Conservation (phyloP, 2,329 filamentous ascomycete genomes). For the Colletotrichum sp. region DNA sequence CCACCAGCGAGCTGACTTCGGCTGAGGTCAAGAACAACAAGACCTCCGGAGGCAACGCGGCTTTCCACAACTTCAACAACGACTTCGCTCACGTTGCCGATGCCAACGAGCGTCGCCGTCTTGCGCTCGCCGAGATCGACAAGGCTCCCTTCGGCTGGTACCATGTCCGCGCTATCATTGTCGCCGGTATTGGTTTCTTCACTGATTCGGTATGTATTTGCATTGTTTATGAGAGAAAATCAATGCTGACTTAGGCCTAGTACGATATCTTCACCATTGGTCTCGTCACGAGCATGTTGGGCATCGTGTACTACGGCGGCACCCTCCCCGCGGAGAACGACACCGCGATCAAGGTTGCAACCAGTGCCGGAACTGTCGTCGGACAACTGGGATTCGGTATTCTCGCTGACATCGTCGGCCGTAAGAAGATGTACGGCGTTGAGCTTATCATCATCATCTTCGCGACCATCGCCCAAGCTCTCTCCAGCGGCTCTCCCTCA, state of each 20-base stretch:
- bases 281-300: slow-evolving; percentile 76
- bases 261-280: slow-evolving; percentile 85
- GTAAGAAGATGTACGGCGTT: slow-evolving; percentile 75
- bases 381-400: slow-evolving; percentile 83
- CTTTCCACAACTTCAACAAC: slow-evolving; percentile 81
- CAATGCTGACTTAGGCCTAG: background rate
- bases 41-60: slow-evolving; percentile 70
- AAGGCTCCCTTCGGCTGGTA: slow-evolving; percentile 86
- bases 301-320: slow-evolving; percentile 75
- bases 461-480: slow-evolving; percentile 74
- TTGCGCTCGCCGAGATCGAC: slow-evolving; percentile 83
- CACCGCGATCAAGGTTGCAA: slow-evolving; percentile 85
- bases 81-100: slow-evolving; percentile 70
- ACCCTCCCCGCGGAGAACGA: slow-evolving; percentile 71
- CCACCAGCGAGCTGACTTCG: background rate
- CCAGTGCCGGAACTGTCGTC: slow-evolving; percentile 81
- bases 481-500: slow-evolving; percentile 66
- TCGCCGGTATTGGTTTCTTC: slow-evolving; percentile 88
- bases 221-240: background rate
- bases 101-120: slow-evolving; percentile 78
- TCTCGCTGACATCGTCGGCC: slow-evolving; percentile 78
- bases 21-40: slow-evolving; percentile 31
- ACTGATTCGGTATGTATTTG: slow-evolving; percentile 66
- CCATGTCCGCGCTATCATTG: slow-evolving; percentile 77
- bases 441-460: slow-evolving; percentile 84